Evolutionary conservation across 768 basidiomycete genomes (phyloP).

Genomic region (Grammothele lineata): DNA sequence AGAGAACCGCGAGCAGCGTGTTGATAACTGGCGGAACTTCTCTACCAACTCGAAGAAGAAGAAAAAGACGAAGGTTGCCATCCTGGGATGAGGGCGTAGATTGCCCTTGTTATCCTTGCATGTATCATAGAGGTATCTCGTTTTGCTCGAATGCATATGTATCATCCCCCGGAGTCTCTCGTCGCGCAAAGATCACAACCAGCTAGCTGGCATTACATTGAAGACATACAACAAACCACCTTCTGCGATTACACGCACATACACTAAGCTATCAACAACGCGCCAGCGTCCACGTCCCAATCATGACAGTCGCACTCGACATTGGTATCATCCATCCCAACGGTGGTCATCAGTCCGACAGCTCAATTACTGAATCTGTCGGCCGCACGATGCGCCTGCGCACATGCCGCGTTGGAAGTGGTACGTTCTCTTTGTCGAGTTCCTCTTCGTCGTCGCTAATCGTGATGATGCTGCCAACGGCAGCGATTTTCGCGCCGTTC

Average conservation of each 20-base stretch:
- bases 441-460: slow-evolving; percentile 47
- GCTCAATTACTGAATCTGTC: slow-evolving; percentile 44
- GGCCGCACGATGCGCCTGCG: slow-evolving; percentile 33
- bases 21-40: slow-evolving; percentile 82
- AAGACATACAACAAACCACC: not conserved
- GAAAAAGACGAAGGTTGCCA: slow-evolving; percentile 62
- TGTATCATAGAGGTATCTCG: slow-evolving; percentile 3
- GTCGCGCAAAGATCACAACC: too few species aligned
- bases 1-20: slow-evolving; percentile 67
- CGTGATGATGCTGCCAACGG: slow-evolving; percentile 23
- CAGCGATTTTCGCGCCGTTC: not conserved
- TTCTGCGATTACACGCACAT: not conserved
- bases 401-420: slow-evolving; percentile 47
- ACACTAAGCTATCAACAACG: not conserved
- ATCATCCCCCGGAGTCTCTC: too few species aligned
- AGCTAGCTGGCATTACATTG: not conserved
- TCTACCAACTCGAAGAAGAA: slow-evolving; percentile 70
- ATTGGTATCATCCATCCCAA: not conserved
- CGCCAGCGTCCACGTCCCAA: too few species aligned
- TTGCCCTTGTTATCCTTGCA: not conserved
- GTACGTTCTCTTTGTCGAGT: slow-evolving; percentile 61
- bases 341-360: slow-evolving; percentile 38
- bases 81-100: slow-evolving; percentile 26
- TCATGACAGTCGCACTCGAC: not conserved
- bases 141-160: not conserved